Percentiles rank a stretch among this genome's conserved stretches.
These are phyloP conservation scores for Balansia obtecta DNA, from an alignment of 2,329 filamentous ascomycete genomes.

Conservation along the genomic window DNA sequence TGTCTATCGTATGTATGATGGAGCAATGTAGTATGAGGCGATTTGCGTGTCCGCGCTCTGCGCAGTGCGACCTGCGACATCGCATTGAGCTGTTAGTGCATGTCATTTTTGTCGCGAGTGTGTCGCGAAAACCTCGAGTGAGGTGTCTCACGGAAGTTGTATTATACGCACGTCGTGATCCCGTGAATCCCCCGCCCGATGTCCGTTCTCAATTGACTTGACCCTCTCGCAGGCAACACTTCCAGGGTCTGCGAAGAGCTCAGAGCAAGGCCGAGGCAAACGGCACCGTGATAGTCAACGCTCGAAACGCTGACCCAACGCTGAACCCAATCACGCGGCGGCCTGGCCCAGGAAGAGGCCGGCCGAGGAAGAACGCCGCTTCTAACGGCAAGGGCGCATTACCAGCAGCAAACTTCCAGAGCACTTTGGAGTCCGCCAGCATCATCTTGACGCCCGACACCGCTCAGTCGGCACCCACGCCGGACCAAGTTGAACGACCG, in stretches of 20 bases:
- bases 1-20: not conserved
- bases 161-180: not conserved
- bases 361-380: conserved; percentile 32
- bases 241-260: conserved; percentile 43
- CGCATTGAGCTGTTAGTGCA: not conserved
- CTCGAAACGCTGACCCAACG: conserved; percentile 35
- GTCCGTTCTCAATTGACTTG: not conserved
- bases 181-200: not conserved
- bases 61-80: not conserved
- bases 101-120: not conserved
- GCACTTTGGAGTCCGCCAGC: not conserved
- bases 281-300: conserved; percentile 20
- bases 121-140: not conserved
- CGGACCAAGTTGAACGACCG: not conserved
- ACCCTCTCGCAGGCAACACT: conserved; percentile 38
- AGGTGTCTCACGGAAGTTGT: not conserved
- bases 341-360: conserved; percentile 43
- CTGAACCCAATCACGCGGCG: conserved; percentile 47
- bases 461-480: not conserved
- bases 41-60: not conserved
- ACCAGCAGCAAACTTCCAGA: not conserved
- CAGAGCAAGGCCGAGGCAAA: conserved; percentile 39
- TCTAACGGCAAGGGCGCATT: not conserved
- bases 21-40: not conserved
- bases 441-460: not conserved